Percentiles rank a stretch among this genome's conserved stretches.
phyloP scores from a whole-genome alignment of 2,329 filamentous ascomycete genomes.

The Cladosporium austrohemisphaericum region DNA sequence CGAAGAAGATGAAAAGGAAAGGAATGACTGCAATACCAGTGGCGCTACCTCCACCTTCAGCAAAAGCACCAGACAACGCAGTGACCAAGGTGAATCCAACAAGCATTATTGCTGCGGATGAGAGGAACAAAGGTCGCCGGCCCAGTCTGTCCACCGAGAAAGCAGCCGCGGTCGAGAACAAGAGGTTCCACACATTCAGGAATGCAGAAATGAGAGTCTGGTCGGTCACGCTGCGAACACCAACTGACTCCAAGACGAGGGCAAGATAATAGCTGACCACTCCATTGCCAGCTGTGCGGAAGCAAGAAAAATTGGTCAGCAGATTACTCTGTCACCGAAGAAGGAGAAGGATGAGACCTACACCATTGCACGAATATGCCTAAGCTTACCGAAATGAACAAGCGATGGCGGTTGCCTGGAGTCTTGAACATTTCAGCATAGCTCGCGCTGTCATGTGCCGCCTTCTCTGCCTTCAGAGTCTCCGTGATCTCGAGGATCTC shows the following conservation, averaged over 20 bases:
- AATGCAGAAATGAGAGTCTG: constrained; percentile 26
- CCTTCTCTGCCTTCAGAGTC: constrained; percentile 40
- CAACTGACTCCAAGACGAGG: constrained; percentile 29
- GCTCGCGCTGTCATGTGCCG: constrained; percentile 12
- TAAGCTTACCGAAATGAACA: constrained; percentile 41
- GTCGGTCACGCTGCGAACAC: constrained; percentile 25
- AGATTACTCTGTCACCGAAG: not conserved
- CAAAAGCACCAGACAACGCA: constrained; percentile 48
- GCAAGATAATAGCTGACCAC: constrained; percentile 27
- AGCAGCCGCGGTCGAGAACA: constrained; percentile 38
- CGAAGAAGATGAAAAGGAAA: constrained; percentile 58
- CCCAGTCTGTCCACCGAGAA: constrained; percentile 38
- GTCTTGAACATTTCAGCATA: constrained; percentile 53
- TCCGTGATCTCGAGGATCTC: constrained; percentile 59
- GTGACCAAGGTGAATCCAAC: constrained; percentile 45
- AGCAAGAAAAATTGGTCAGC: not conserved
- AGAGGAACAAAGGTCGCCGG: constrained; percentile 43
- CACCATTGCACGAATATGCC: constrained; percentile 31
- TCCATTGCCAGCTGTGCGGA: constrained; percentile 6
- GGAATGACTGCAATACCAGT: constrained; percentile 45
- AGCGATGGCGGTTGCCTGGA: constrained; percentile 50
- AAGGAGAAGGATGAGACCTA: not conserved
- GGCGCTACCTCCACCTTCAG: constrained; percentile 35
- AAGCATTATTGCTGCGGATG: constrained; percentile 51
- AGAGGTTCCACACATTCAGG: constrained; percentile 43